Percentiles rank a stretch among this genome's conserved stretches.
phyloP scores from a whole-genome alignment of 2,329 filamentous ascomycete species.

The Fusarium ambrosium region DNA sequence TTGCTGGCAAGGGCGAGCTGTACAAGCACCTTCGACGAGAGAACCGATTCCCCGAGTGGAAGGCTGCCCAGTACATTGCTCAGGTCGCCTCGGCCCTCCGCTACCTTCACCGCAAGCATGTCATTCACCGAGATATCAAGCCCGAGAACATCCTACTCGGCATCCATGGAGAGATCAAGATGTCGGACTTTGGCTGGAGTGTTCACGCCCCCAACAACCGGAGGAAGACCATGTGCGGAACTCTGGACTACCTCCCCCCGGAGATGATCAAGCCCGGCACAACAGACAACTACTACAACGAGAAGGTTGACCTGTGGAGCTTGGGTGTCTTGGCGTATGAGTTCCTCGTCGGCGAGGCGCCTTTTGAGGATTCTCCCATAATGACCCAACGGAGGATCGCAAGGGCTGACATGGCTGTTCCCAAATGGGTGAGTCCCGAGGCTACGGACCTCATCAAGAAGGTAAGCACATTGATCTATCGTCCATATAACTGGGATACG shows the following conservation, averaged over 20 bases:
- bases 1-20: constrained; percentile 85
- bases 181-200: constrained; percentile 98
- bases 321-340: constrained; percentile 96
- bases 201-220: constrained; percentile 97
- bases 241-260: constrained; percentile 95
- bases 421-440: constrained; percentile 89
- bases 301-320: constrained; percentile 98
- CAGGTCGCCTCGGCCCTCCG: constrained; percentile 89
- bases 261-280: constrained; percentile 93
- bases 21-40: constrained; percentile 88
- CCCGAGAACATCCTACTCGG: constrained; percentile 97
- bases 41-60: constrained; percentile 85
- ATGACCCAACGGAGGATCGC: constrained; percentile 95
- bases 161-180: constrained; percentile 98
- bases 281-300: constrained; percentile 89
- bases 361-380: constrained; percentile 94
- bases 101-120: constrained; percentile 95
- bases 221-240: constrained; percentile 95
- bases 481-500: no score
- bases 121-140: constrained; percentile 98
- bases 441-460: constrained; percentile 93
- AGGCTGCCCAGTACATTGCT: constrained; percentile 86
- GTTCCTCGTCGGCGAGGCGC: constrained; percentile 94
- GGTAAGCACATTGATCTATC: constrained; percentile 63
- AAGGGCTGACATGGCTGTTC: constrained; percentile 91